Evolutionary conservation across 2,329 filamentous ascomycete genomes (phyloP), one percentile per base, ranked within the genome.

Genomic region (Lachnellula hyalina): DNA sequence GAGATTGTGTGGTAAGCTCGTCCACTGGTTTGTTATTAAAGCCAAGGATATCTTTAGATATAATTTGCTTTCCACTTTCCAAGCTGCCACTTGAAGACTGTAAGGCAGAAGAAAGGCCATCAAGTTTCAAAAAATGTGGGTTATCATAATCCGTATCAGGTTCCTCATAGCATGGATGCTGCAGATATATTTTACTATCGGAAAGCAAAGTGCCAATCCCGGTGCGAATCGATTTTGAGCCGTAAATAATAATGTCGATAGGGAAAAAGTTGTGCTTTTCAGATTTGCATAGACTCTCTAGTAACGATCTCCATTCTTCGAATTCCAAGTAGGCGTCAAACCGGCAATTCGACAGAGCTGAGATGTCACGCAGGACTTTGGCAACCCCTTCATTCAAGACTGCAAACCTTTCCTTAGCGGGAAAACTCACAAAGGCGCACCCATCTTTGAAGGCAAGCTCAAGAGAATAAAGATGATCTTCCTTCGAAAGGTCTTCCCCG

Each of bases 161-260:
- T n/a, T 62, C 59, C 6, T 55, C 59, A 36, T 65, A 61, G 5
- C 65, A 58, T 3, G 73, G 68, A 34, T 55, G 59, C 45, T 74
- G 73, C 11, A 75, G 53, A 65, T 69, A 74, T 0, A 71, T 51
- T 48, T 69, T 70, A 0, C 61, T 57, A 0, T 54, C 17, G 0
- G 70, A 70, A 1, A 74, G 56, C 2, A 49, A 51, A 1, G 63
- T 53, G 0, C 71, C 73, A 19, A 73, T 57, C 1, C 52, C 14
- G 0, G 49, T 51, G 1, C 60, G 61, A 2, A 52, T 17, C 3
- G 38, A n/a, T 1, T 52, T 52, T 0, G 66, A 67, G 0, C 73
- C 73, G 53, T 74, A 74, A 0, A 74, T 53, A 44, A 74, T 71
- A 49, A 74, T 70, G 50, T 72, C 65, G 1, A 73, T 59, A 8